phyloP scores from a whole-genome alignment of 129 eudicot genomes.

The Flaveria bidentis region DNA sequence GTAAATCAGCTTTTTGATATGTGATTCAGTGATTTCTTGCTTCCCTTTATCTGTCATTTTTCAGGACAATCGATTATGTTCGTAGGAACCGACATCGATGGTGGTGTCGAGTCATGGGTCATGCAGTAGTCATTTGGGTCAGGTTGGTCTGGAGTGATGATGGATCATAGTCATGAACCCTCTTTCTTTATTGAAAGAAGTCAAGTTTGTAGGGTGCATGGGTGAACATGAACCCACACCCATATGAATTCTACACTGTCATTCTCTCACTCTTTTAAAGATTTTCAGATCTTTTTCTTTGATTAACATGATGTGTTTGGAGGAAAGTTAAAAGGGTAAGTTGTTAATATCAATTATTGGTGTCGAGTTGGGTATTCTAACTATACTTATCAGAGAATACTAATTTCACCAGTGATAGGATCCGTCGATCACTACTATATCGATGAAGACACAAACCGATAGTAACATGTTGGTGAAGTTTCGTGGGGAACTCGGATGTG shows the following conservation, averaged over 20 bases:
- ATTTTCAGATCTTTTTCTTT: constrained; percentile 20
- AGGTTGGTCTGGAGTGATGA: constrained; percentile 34
- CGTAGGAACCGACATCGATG: constrained; percentile 1
- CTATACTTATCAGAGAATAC: too few species aligned
- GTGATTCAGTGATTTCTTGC: constrained; percentile 32
- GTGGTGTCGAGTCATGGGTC: constrained; percentile 44
- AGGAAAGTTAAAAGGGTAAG: not conserved
- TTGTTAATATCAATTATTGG: too few species aligned
- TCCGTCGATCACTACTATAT: too few species aligned
- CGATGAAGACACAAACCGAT: too few species aligned
- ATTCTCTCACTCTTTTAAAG: constrained; percentile 28
- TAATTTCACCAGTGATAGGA: too few species aligned
- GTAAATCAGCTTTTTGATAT: constrained; percentile 35
- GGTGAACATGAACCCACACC: constrained; percentile 34
- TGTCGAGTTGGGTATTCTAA: too few species aligned
- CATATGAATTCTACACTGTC: constrained; percentile 24
- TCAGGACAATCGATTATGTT: constrained; percentile 21
- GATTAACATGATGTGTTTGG: constrained; percentile 19
- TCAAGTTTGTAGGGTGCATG: constrained; percentile 38
- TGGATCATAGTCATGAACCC: constrained; percentile 24
- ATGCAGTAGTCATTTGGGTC: constrained; percentile 23
- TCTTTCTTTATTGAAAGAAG: constrained; percentile 34
- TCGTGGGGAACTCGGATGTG: too few species aligned
- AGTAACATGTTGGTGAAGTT: too few species aligned
- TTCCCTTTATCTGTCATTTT: constrained; percentile 17